Conservation (phyloP, 495 filamentous ascomycete species). For the Hypoxylon crocopeplum region DNA sequence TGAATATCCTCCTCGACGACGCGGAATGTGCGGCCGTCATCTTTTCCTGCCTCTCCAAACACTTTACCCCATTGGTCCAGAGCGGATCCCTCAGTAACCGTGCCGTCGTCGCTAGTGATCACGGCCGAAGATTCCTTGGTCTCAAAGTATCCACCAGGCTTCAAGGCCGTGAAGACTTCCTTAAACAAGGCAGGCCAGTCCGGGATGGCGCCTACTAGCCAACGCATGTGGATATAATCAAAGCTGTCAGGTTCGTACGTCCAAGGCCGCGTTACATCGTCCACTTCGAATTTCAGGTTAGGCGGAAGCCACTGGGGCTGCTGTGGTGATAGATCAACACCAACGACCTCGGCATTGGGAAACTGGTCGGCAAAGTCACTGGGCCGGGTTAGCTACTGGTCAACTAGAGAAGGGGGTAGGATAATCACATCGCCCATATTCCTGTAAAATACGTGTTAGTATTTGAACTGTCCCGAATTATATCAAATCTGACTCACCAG, state of each 20-base stretch:
- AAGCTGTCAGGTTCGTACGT: constrained; percentile 50
- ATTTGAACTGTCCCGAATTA: background rate
- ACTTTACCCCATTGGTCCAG: constrained; percentile 54
- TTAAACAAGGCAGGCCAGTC: constrained; percentile 59
- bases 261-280: constrained; percentile 59
- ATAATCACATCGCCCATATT: constrained; percentile 49
- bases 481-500: constrained; percentile 32
- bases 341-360: constrained; percentile 59
- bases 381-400: constrained; percentile 2
- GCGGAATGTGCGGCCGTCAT: constrained; percentile 55
- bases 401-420: background rate
- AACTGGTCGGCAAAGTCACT: constrained; percentile 66
- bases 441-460: constrained; percentile 21
- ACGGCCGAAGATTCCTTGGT: constrained; percentile 53
- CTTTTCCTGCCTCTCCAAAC: constrained; percentile 51
- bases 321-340: constrained; percentile 63
- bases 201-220: constrained; percentile 59
- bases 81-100: constrained; percentile 51
- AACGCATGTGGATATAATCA: constrained; percentile 69
- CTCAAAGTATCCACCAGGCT: constrained; percentile 52
- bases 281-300: constrained; percentile 62
- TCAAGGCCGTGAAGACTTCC: constrained; percentile 35
- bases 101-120: constrained; percentile 57
- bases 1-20: constrained; percentile 49
- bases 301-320: constrained; percentile 57